phyloP scores from a whole-genome alignment of 208 protist species.

The Leishmania turanica region DNA sequence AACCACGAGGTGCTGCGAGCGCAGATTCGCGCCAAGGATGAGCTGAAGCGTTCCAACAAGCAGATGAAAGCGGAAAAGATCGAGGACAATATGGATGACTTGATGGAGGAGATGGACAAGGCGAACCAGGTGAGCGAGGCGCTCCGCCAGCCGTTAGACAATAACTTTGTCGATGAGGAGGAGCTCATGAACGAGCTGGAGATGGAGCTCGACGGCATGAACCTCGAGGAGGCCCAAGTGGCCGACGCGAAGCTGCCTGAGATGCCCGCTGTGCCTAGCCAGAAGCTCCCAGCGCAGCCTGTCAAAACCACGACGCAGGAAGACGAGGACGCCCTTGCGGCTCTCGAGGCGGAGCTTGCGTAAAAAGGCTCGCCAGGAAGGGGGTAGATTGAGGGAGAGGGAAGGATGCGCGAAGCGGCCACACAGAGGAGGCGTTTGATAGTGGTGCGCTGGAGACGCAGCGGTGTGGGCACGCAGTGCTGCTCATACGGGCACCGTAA shows the following conservation, averaged over 20 bases:
- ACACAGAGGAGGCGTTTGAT: background rate
- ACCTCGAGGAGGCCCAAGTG: slow-evolving; percentile 32
- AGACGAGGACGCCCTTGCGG: slow-evolving; percentile 75
- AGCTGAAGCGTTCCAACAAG: slow-evolving; percentile 83
- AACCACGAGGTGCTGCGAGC: slow-evolving; percentile 86
- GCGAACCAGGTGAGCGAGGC: slow-evolving; percentile 87
- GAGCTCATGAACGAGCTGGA: slow-evolving; percentile 86
- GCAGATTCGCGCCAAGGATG: slow-evolving; percentile 69
- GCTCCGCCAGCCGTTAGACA: slow-evolving; percentile 79
- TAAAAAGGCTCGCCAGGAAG: background rate
- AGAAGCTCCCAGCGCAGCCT: slow-evolving; percentile 47
- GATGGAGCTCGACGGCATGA: slow-evolving; percentile 55
- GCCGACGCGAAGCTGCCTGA: slow-evolving; percentile 30
- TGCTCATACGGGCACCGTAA: background rate
- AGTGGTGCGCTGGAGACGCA: background rate
- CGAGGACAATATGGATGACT: slow-evolving; percentile 88
- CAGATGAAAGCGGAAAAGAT: slow-evolving; percentile 88
- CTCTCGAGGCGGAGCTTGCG: slow-evolving; percentile 77
- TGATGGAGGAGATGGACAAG: slow-evolving; percentile 92
- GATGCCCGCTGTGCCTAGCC: slow-evolving; percentile 33
- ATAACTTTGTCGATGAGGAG: slow-evolving; percentile 81
- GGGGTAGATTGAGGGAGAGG: background rate
- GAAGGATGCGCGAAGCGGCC: background rate
- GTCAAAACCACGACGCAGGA: slow-evolving; percentile 46
- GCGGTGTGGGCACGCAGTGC: background rate